Evolutionary conservation across 208 protist genomes (phyloP), one percentile per base, ranked within the genome.

Genomic region (Trichomonas vaginalis): DNA sequence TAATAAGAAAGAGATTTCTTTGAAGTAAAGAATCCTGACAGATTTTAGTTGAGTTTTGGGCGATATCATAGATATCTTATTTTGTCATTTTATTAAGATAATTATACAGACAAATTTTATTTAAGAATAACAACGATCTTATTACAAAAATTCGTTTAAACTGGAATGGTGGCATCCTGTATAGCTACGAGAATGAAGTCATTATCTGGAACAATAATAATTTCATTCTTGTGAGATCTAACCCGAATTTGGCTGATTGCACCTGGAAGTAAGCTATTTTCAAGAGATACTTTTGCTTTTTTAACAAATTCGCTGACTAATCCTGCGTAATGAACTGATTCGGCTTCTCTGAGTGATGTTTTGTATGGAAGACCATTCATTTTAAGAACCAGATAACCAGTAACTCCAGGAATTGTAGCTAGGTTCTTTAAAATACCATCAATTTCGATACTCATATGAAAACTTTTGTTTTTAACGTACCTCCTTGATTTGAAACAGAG

Each of bases 211-310:
- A 42, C 45, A 32, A 92, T 92, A 39, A 92, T 92, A 39, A 92
- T 92, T 92, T 92, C 86, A 9, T 92, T 51, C 37, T 92, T 92
- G 56, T 92, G 42, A 51, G 86, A 92, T 27, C 86, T 23, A 47
- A 92, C 51, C 17, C 86, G 23, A 35, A 92, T 92, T 51, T 35
- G 15, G 56, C 45, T 45, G 15, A 92, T 92, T 8, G 40, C 51
- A 48, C 86, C 86, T 8, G 42, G 15, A 35, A 92, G 17, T 17
- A 92, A 45, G 14, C 35, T 45, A 39, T 42, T 42, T 92, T 92
- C 86, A 32, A 92, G 14, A 51, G 37, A 35, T 37, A 27, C 17
- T 27, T 51, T 92, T 49, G 86, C 45, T 51, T 92, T 92, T n/a
- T 45, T 48, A 39, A 92, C 27, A 42, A 92, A 92, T 92, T 92